Base-by-base conservation (phyloP, 2,329 filamentous ascomycete genomes). In the Periconia sp. region DNA sequence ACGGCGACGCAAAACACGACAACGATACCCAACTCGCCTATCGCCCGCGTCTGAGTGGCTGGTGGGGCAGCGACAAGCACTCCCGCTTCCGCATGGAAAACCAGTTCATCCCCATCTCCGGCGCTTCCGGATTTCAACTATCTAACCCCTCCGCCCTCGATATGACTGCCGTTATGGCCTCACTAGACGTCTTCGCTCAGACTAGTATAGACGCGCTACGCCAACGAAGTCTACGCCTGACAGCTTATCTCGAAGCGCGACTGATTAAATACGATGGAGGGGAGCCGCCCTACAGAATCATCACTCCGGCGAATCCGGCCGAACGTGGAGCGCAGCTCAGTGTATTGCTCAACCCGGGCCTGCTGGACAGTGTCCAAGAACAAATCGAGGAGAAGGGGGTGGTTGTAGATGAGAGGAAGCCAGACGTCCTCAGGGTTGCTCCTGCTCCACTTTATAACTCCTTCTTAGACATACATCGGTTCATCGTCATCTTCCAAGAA, bases 71-170 rank as follows among this genome's bases (percentile, higher is more conserved):
- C 39, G 86, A 91, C 71, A 90, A 90, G 70, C 71, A 74, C 35
- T 83, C 83, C 23, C 79, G 91, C 11, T 95, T 96, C 74, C 78
- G 83, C 54, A 96, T 96, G 91, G 83, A 86, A 43, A 92, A 90
- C 70, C 75, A 72, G 67, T 95, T 95, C 70, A 75, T 84, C 28
- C 89, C 91, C 4, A 88, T 88, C 6, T 74, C 81, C 2, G 91
- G 92, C 26, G 92, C 91, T 0, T 83, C 79, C 23, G 91, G 91
- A 4, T 96, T 84, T 70, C 89, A 95, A 69, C 69, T 92, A n/a
- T 89, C 86, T 36, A 96, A 96, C 66, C 89, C 88, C 2, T 89
- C 84, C 0, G 88, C 85, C 9, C 76, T 94, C 5, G 89, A 95
- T 59, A 79, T 92, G 32, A 87, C 87, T 11, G 82, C 85, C n/a